Evolutionary conservation across 2,329 filamentous ascomycete genomes (phyloP).

Genomic region (Tolypocladium cylindrosporum): DNA sequence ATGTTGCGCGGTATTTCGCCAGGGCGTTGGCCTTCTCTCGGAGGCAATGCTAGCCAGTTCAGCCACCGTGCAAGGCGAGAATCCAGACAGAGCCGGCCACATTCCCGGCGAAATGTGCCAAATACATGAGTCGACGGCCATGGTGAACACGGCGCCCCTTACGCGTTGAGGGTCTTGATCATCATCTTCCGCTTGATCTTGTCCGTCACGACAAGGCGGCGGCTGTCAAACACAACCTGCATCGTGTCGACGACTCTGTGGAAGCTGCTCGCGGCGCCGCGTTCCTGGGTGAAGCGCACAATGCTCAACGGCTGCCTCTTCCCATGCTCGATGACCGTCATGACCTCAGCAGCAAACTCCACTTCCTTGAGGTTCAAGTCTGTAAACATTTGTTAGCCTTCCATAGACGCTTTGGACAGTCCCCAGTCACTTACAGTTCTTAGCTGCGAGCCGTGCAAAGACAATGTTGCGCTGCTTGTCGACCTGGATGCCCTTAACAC

Average conservation of each 20-base stretch:
- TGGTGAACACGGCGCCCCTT: background rate
- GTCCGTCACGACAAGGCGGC: constrained; percentile 60
- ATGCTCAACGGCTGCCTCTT: constrained; percentile 68
- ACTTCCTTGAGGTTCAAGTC: constrained; percentile 78
- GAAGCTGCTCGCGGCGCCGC: constrained; percentile 86
- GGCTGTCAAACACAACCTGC: constrained; percentile 54
- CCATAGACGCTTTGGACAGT: too few relatives aligned
- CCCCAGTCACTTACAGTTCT: constrained; percentile 57
- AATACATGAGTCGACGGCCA: background rate
- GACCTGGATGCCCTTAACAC: constrained; percentile 68
- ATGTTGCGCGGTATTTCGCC: background rate
- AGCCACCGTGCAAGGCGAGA: background rate
- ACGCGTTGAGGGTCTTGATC: constrained; percentile 46
- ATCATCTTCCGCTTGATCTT: constrained; percentile 60
- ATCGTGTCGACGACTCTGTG: constrained; percentile 72
- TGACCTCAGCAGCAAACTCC: constrained; percentile 78
- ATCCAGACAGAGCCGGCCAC: background rate
- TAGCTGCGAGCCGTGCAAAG: constrained; percentile 63
- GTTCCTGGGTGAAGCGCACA: constrained; percentile 78
- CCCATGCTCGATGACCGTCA: constrained; percentile 80
- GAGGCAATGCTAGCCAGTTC: background rate
- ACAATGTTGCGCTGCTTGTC: constrained; percentile 74
- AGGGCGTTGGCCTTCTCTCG: too few relatives aligned
- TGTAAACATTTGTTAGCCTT: constrained; percentile 24
- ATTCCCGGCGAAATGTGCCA: background rate